phyloP scores from a whole-genome alignment of 495 filamentous ascomycete genomes.

The Amniculicola lignicola region DNA sequence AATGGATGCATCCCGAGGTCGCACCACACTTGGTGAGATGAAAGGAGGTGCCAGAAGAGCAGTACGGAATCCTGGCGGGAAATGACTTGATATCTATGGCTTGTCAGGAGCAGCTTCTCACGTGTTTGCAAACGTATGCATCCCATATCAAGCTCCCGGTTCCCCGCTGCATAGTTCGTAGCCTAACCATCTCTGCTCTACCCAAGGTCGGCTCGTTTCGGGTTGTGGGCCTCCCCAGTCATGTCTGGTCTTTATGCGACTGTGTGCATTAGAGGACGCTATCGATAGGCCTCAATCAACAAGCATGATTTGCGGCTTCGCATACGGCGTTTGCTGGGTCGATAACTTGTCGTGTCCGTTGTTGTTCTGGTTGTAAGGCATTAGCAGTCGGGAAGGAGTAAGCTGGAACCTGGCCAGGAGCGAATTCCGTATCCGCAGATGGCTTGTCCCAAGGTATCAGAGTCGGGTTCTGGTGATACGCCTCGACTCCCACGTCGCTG shows the following conservation, averaged over 20 bases:
- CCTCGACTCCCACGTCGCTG: constrained; percentile 24
- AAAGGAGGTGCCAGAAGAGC: not conserved
- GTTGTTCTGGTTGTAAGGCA: too few relatives aligned
- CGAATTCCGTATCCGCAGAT: too few relatives aligned
- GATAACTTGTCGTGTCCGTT: too few relatives aligned
- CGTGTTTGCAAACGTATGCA: constrained; percentile 22
- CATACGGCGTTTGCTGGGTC: too few relatives aligned
- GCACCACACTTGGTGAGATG: too few relatives aligned
- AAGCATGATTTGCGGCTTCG: too few relatives aligned
- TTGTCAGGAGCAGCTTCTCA: constrained; percentile 18
- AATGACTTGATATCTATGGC: constrained; percentile 10
- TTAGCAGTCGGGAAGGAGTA: too few relatives aligned
- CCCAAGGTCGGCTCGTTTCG: constrained; percentile 14
- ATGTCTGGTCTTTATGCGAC: constrained; percentile 12
- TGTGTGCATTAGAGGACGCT: too few relatives aligned
- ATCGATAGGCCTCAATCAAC: too few relatives aligned
- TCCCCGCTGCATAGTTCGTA: constrained; percentile 18
- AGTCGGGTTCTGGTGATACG: constrained; percentile 12
- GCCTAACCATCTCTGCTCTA: not conserved
- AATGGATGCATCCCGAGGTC: too few relatives aligned
- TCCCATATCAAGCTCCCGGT: constrained; percentile 14
- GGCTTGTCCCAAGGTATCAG: constrained; percentile 11
- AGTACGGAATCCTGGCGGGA: constrained; percentile 5
- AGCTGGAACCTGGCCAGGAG: too few relatives aligned
- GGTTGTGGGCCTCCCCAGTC: constrained; percentile 15